Evolutionary conservation across 805 yeast species (phyloP).

Genomic region (Metschnikowia henanensis): DNA sequence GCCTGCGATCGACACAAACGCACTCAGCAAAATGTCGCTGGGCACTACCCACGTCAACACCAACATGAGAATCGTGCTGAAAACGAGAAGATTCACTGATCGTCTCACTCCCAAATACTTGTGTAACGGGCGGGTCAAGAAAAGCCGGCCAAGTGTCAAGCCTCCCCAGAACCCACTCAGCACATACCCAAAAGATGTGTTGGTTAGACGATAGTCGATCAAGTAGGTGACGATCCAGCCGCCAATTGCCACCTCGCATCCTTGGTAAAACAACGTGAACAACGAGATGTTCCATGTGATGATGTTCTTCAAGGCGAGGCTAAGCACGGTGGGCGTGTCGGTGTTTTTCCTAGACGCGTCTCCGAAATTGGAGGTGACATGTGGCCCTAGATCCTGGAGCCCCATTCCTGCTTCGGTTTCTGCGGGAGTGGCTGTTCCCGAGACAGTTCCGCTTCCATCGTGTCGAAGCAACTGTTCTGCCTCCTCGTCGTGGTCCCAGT

Average conservation of each 20-base stretch:
- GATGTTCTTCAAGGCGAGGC: slow-evolving; percentile 17
- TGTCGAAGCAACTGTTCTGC: slow-evolving; percentile 2
- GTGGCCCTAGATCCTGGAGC: slow-evolving; percentile 7
- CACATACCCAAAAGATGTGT: slow-evolving; percentile 21
- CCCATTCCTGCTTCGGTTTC: slow-evolving; percentile 11
- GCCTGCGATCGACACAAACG: slow-evolving; percentile 21
- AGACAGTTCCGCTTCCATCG: not conserved
- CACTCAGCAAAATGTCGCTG: slow-evolving; percentile 16
- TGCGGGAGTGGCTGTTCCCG: slow-evolving; percentile 2
- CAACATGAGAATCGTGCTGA: slow-evolving; percentile 15
- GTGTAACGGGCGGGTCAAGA: slow-evolving; percentile 20
- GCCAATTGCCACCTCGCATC: slow-evolving; percentile 23
- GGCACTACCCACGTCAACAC: slow-evolving; percentile 20
- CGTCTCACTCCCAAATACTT: slow-evolving; percentile 19
- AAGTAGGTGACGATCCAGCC: slow-evolving; percentile 28
- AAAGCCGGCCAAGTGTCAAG: slow-evolving; percentile 23
- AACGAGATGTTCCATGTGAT: slow-evolving; percentile 23
- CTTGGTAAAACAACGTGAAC: slow-evolving; percentile 23
- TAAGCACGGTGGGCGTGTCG: slow-evolving; percentile 10
- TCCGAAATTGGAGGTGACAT: slow-evolving; percentile 2
- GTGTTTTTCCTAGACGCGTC: not conserved
- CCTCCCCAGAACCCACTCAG: slow-evolving; percentile 28
- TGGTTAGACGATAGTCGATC: slow-evolving; percentile 22
- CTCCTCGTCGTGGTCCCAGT: slow-evolving; percentile 18
- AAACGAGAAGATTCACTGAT: slow-evolving; percentile 13